These are phyloP conservation scores for Plasmopara muralis DNA, from an alignment of 352 stramenopile species.

Conservation along the genomic window DNA sequence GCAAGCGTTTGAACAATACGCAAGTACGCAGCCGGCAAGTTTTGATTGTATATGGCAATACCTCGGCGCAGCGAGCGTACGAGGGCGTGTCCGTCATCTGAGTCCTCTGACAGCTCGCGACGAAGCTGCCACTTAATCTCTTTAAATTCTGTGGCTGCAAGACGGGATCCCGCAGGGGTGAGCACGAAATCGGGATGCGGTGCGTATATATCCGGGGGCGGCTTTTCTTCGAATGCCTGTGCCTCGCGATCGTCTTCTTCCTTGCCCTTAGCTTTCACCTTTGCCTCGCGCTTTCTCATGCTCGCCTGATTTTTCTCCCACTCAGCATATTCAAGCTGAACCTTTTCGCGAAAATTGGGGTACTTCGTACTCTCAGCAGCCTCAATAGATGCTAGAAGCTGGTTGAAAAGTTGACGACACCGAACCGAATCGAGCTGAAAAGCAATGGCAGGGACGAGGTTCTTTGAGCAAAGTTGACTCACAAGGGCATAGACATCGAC, in stretches of 20 bases:
- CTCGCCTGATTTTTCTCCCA: slow-evolving; percentile 85
- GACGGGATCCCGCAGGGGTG: slow-evolving; percentile 87
- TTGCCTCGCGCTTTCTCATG: slow-evolving; percentile 91
- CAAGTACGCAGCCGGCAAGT: slow-evolving; percentile 94
- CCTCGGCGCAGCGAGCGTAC: slow-evolving; percentile 90
- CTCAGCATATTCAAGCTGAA: slow-evolving; percentile 87
- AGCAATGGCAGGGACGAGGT: slow-evolving; percentile 73
- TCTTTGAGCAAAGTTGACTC: slow-evolving; percentile 52
- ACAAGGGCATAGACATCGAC: slow-evolving; percentile 69
- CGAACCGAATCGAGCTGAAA: slow-evolving; percentile 87
- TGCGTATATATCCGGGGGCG: slow-evolving; percentile 90
- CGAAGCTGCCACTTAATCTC: slow-evolving; percentile 85
- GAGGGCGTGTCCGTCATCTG: slow-evolving; percentile 72
- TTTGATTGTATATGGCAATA: slow-evolving; percentile 98
- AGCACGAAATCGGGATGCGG: slow-evolving; percentile 98
- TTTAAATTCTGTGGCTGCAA: slow-evolving; percentile 90
- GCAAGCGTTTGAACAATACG: slow-evolving; percentile 95
- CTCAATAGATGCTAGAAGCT: slow-evolving; percentile 68
- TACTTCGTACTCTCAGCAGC: slow-evolving; percentile 66
- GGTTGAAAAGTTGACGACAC: slow-evolving; percentile 81
- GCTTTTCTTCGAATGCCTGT: slow-evolving; percentile 78
- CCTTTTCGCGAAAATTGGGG: slow-evolving; percentile 89
- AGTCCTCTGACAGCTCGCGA: slow-evolving; percentile 73
- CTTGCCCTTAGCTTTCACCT: slow-evolving; percentile 90
- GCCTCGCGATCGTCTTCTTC: slow-evolving; percentile 76